Evolutionary conservation across 1,284 basidiomycete species (phyloP).

Genomic region (Hemileccinum hortonii): DNA sequence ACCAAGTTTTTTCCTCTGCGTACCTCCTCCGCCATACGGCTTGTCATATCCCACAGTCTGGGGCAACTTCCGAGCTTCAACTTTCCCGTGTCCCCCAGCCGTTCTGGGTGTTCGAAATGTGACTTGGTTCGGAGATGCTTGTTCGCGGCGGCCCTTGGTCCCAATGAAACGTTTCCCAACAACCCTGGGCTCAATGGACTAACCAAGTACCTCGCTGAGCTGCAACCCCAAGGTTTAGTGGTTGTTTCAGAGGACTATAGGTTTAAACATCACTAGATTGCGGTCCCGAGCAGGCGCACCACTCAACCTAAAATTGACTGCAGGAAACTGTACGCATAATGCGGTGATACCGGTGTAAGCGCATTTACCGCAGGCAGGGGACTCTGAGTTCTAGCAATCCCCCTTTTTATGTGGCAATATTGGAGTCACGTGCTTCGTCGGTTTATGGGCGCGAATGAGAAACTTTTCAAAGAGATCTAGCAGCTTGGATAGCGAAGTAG

Average conservation of each 20-base stretch:
- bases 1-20: conserved; percentile 22
- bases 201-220: conserved; percentile 1
- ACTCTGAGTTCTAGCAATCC: no score
- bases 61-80: conserved; percentile 20
- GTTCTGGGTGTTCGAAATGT: conserved; percentile 15
- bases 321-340: no score
- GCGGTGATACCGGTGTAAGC: no score
- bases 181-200: conserved; percentile 12
- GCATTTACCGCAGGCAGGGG: no score
- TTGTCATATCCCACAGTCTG: conserved; percentile 5
- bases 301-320: no score
- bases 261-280: no score
- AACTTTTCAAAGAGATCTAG: no score
- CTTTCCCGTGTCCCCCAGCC: background rate
- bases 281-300: no score
- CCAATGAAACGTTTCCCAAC: conserved; percentile 4
- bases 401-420: no score
- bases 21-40: conserved; percentile 3
- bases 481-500: no score
- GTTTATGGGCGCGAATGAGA: no score
- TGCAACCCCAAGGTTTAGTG: conserved; percentile 7
- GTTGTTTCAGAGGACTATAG: conserved; percentile 17
- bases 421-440: no score
- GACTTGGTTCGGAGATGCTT: conserved; percentile 22
- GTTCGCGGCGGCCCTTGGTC: conserved; percentile 21